Evolutionary conservation across 1,139 yeast species (phyloP), one percentile per base, ranked within the genome.

Genomic region (Saccharomyces hybrid): DNA sequence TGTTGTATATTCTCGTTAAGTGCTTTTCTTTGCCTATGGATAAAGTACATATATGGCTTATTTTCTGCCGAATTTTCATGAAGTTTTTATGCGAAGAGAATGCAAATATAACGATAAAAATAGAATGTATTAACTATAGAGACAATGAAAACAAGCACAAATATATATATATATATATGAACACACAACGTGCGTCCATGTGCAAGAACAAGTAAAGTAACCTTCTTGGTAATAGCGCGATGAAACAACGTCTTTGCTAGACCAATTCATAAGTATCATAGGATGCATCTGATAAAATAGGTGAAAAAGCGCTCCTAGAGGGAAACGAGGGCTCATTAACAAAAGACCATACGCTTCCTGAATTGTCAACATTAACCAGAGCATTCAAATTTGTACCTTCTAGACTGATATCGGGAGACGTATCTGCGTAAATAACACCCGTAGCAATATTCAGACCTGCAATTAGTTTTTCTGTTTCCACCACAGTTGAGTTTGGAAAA

Each of bases 401-500:
- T 3, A 50, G 49, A 8, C 48, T 14, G 5, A 44, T 48, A 8
- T 52, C 53, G 2, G 6, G 47, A 13, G 50, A 49, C 5, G 47
- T 62, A 46, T 62, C 65, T 0, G 65, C 74, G 57, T 72, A 69
- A 11, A 80, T 78, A 29, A 76, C 68, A 0, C 86, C 87, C 29
- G 78, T 76, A 6, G 74, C 64, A 11, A 83, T 76, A 44, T 77
- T 78, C 55, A 78, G 71, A 47, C 82, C 87, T 50, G 73, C 63
- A 57, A 83, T 69, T 52, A 82, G 68, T 19, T 58, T 58, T 63
- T 81, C 84, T 65, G 82, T 73, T 62, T 78, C 81, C 16, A 62
- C 67, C 14, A 73, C 70, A 57, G 82, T 84, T 60, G 82, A 76
- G 64, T 82, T 82, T 28, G 86, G 83, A 64, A 82, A 82, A 63